phyloP scores from a whole-genome alignment of 2,329 filamentous ascomycete species.

The Aaosphaeria arxii region DNA sequence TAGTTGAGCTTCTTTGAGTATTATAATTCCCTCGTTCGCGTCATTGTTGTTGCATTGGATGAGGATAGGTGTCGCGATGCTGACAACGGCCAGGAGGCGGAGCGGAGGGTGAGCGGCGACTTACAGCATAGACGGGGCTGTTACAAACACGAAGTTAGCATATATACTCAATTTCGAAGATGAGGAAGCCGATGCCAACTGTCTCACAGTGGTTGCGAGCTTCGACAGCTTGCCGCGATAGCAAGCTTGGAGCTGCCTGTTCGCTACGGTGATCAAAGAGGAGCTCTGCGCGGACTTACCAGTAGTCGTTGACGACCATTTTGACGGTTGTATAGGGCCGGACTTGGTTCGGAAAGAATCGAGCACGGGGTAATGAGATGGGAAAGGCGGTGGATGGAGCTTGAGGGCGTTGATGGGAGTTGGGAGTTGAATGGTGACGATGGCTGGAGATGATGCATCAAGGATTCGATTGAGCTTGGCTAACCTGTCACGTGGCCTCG shows the following conservation, averaged over 20 bases:
- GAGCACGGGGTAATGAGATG: conserved; percentile 10
- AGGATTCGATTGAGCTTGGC: too few relatives aligned
- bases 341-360: conserved; percentile 14
- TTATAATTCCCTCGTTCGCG: too few relatives aligned
- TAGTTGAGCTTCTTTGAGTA: conserved; percentile 12
- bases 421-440: conserved; percentile 34
- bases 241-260: conserved; percentile 16
- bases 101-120: conserved; percentile 46
- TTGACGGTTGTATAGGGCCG: conserved; percentile 40
- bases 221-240: conserved; percentile 32
- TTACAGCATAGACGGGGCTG: conserved; percentile 98
- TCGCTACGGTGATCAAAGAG: background rate
- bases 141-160: conserved; percentile 28
- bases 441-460: conserved; percentile 18
- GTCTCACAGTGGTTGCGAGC: conserved; percentile 21
- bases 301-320: conserved; percentile 71
- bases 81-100: conserved; percentile 19
- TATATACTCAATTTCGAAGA: conserved; percentile 8
- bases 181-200: conserved; percentile 1
- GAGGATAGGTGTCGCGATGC: conserved; percentile 10
- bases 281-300: conserved; percentile 58
- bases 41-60: background rate
- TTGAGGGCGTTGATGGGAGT: conserved; percentile 13
- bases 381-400: conserved; percentile 20
- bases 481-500: too few relatives aligned